Base-by-base conservation (phyloP, 2,329 filamentous ascomycete genomes). In the Rutstroemia sp. region DNA sequence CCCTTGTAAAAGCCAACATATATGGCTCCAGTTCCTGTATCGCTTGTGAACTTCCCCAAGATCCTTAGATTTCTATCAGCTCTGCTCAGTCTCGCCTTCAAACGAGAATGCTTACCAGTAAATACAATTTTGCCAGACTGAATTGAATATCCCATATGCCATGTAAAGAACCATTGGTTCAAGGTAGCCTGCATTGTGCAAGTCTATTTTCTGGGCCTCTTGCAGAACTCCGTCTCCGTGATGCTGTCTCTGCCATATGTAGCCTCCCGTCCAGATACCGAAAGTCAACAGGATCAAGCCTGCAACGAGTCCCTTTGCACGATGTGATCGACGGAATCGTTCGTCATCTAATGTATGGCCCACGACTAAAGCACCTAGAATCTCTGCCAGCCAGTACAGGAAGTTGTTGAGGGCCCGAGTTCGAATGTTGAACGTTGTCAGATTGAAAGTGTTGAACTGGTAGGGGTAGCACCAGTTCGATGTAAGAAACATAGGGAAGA, bases 21-120 rank as follows among this genome's bases (percentile, higher is more conserved):
- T 76, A 95, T 95, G 74, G 91, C 91, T 37, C 91, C 81, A 72
- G 89, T 92, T 70, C 91, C 88, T 58, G 87, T 83, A 62, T 92
- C 94, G 79, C 96, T 96, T 67, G 88, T 90, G 44, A 96, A 77
- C 9, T 90, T 82, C 48, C 91, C 92, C 86, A 96, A 95, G 75
- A 87, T 90, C 85, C 84, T 86, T 58, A 59, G 10, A 23, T 4
- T 14, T 12, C 37, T 37, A 54, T 46, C n/a, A 19, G 7, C 41
- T 45, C 10, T 12, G 27, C n/a, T 23, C 19, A 7, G 37, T 27
- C 5, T 16, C 34, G 48, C 61, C 60, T 25, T 38, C 12, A 54
- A 38, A 4, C 17, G 38, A 37, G 14, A 16, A 27, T 10, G 68
- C 77, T 65, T 69, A 79, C 91, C 91, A 96, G 77, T 96, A 95